Conservation (phyloP, 1,284 basidiomycete genomes). For the Peniophora sp. region DNA sequence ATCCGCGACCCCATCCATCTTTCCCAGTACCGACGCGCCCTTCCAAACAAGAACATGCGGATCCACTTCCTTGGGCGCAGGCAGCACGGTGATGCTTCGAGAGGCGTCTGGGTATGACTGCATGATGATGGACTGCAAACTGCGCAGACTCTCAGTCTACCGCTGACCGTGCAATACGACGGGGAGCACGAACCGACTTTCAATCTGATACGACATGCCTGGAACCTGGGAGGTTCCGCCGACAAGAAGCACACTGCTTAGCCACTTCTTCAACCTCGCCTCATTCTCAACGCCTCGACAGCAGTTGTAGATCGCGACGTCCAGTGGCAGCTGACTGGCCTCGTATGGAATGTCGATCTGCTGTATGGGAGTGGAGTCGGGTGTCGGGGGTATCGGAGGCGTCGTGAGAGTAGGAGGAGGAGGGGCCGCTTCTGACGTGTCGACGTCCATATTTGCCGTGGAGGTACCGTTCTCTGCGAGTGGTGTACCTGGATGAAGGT, state of each 20-base stretch:
- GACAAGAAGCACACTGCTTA: constrained; percentile 83
- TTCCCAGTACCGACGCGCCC: constrained; percentile 88
- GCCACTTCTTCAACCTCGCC: constrained; percentile 85
- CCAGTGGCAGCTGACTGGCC: constrained; percentile 86
- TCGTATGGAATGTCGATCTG: constrained; percentile 74
- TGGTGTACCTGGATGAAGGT: constrained; percentile 21
- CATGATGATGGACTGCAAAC: constrained; percentile 80
- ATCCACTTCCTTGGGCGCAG: constrained; percentile 90
- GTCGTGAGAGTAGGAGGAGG: neutral
- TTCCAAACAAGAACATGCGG: constrained; percentile 91
- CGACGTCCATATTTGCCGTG: constrained; percentile 38
- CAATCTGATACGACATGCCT: constrained; percentile 71
- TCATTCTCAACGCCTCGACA: constrained; percentile 80
- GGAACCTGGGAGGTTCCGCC: constrained; percentile 74
- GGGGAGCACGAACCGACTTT: constrained; percentile 53
- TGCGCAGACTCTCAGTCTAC: constrained; percentile 14
- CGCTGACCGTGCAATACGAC: neutral
- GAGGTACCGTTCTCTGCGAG: constrained; percentile 9
- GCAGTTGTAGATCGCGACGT: constrained; percentile 91
- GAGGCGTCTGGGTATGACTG: constrained; percentile 26
- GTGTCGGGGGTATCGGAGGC: constrained; percentile 2
- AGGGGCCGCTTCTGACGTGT: constrained; percentile 36
- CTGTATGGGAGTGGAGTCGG: constrained; percentile 3
- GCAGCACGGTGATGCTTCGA: constrained; percentile 53
- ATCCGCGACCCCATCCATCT: constrained; percentile 85